Evolutionary conservation across 352 stramenopile species (phyloP).

Genomic region (Globisporangium splendens): DNA sequence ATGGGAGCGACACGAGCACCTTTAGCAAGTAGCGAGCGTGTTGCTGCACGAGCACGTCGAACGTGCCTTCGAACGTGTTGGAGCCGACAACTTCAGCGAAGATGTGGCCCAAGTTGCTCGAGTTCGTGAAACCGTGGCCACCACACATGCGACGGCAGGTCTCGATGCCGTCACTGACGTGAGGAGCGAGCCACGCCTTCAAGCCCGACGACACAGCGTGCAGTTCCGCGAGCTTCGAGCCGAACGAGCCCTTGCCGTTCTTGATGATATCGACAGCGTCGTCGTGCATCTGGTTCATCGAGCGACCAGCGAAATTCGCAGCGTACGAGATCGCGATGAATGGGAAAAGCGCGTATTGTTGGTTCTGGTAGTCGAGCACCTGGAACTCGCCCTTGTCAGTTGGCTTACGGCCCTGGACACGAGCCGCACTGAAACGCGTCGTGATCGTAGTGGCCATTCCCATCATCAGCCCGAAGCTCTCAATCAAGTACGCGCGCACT

Average conservation of each 20-base stretch:
- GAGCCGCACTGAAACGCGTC: slow-evolving; percentile 9
- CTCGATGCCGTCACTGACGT: too few relatives aligned
- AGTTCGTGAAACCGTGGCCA: too few relatives aligned
- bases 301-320: not conserved
- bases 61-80: too few relatives aligned
- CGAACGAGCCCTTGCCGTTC: not conserved
- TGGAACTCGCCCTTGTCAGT: too few relatives aligned
- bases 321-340: slow-evolving; percentile 34
- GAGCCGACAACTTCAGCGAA: too few relatives aligned
- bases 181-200: too few relatives aligned
- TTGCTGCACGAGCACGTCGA: too few relatives aligned
- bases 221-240: not conserved
- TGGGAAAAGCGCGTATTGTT: slow-evolving; percentile 45
- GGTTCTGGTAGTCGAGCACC: slow-evolving; percentile 12
- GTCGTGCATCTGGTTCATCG: not conserved
- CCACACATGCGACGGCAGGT: too few relatives aligned
- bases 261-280: not conserved
- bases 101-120: too few relatives aligned
- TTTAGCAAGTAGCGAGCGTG: too few relatives aligned
- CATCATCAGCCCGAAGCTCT: slow-evolving; percentile 17
- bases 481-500: slow-evolving; percentile 37
- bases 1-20: too few relatives aligned
- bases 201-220: not conserved
- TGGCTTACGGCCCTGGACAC: too few relatives aligned
- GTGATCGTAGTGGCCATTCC: slow-evolving; percentile 36